phyloP scores from a whole-genome alignment of 2,329 filamentous ascomycete genomes.

The Calonectria pseudoturangicola region DNA sequence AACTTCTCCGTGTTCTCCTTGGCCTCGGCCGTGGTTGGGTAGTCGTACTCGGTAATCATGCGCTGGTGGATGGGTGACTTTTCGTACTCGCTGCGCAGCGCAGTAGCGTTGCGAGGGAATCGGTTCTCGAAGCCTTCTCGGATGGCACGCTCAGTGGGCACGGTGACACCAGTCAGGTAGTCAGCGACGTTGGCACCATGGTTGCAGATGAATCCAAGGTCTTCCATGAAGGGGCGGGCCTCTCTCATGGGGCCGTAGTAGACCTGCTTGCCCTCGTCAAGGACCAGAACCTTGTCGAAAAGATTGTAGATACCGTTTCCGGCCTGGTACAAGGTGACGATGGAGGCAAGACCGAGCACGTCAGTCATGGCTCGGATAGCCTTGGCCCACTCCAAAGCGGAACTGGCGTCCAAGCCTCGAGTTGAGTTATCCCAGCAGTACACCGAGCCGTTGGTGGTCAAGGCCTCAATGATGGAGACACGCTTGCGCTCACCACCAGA shows the following conservation, averaged over 20 bases:
- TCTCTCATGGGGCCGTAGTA: conserved; percentile 77
- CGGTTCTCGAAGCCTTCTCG: conserved; percentile 60
- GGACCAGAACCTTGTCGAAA: conserved; percentile 82
- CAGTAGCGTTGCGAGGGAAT: conserved; percentile 67
- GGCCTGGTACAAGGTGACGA: conserved; percentile 82
- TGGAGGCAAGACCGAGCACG: conserved; percentile 74
- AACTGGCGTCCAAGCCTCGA: conserved; percentile 79
- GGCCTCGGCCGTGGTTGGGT: conserved; percentile 70
- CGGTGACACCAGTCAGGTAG: conserved; percentile 79
- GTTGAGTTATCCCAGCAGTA: conserved; percentile 82
- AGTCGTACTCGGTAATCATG: conserved; percentile 75
- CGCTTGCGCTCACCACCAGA: conserved; percentile 82
- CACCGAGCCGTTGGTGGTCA: conserved; percentile 75
- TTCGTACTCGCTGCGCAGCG: conserved; percentile 70
- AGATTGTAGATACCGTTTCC: conserved; percentile 81
- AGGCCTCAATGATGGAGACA: conserved; percentile 79
- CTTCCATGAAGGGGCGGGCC: conserved; percentile 79
- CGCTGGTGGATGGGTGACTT: conserved; percentile 68
- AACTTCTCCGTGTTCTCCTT: conserved; percentile 72
- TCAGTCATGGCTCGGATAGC: conserved; percentile 79
- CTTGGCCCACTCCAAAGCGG: conserved; percentile 76
- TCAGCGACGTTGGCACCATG: conserved; percentile 79
- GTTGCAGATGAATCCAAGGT: conserved; percentile 77
- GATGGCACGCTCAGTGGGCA: conserved; percentile 81
- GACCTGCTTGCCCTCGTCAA: conserved; percentile 79